phyloP scores from a whole-genome alignment of 2,329 filamentous ascomycete genomes.

The Gliomastix tumulicola region DNA sequence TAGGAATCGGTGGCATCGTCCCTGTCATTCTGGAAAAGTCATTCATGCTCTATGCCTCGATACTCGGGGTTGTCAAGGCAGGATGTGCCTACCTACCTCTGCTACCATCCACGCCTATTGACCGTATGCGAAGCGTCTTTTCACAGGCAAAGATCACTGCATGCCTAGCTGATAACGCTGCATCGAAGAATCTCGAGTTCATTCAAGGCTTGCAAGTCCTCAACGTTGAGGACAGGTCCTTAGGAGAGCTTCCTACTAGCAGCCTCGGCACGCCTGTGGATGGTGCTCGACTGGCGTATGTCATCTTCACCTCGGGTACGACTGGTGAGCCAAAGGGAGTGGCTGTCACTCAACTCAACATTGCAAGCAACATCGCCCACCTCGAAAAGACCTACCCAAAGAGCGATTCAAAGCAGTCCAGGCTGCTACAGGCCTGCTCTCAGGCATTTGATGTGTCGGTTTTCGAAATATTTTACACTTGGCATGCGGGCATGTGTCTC shows the following conservation, averaged over 20 bases:
- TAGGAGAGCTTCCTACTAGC: conserved; percentile 1
- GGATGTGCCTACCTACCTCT: conserved; percentile 78
- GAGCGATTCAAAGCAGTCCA: conserved; percentile 27
- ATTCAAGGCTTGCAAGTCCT: conserved; percentile 15
- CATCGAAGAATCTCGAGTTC: conserved; percentile 8
- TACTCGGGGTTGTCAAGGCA: conserved; percentile 67
- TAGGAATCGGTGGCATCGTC: conserved; percentile 50
- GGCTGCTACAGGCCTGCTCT: conserved; percentile 76
- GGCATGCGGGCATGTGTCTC: conserved; percentile 70
- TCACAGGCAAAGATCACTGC: conserved; percentile 44
- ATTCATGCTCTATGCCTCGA: conserved; percentile 61
- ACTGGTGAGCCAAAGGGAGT: conserved; percentile 78
- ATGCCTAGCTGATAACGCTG: conserved; percentile 32
- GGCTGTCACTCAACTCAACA: conserved; percentile 66
- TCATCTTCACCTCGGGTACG: conserved; percentile 78
- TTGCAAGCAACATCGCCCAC: conserved; percentile 67
- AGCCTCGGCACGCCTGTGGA: conserved; percentile 31
- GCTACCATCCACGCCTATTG: conserved; percentile 60
- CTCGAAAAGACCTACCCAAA: conserved; percentile 61
- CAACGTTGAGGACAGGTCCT: conserved; percentile 19
- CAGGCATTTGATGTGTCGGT: conserved; percentile 84
- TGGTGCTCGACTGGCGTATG: conserved; percentile 57
- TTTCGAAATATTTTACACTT: conserved; percentile 85
- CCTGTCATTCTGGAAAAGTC: conserved; percentile 76
- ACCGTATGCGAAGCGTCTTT: conserved; percentile 56